phyloP scores from a whole-genome alignment of 257 asterid species.

The Petunia secreta region DNA sequence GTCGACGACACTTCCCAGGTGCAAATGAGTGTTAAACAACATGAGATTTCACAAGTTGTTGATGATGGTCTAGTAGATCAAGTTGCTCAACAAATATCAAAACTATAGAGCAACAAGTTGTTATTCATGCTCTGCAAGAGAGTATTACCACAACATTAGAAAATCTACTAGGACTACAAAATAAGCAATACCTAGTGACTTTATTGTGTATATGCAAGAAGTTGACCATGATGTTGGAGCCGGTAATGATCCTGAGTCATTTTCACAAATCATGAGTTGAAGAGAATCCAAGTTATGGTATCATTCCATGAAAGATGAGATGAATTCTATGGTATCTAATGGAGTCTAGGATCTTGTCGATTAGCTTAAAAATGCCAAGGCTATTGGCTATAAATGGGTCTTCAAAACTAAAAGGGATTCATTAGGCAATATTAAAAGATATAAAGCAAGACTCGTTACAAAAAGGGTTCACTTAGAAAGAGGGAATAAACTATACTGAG shows the following conservation, averaged over 20 bases:
- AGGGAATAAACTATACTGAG: background rate
- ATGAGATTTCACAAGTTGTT: too few species aligned
- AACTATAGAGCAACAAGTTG: too few species aligned
- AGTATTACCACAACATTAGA: background rate
- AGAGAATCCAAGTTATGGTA: background rate
- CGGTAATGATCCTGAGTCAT: background rate
- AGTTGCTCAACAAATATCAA: too few species aligned
- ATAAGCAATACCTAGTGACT: too few species aligned
- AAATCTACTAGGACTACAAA: background rate
- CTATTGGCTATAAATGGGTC: slow-evolving; percentile 21
- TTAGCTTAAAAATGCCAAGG: background rate
- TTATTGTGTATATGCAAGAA: background rate
- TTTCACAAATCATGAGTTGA: too few species aligned
- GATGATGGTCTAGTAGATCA: too few species aligned
- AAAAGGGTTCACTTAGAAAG: background rate
- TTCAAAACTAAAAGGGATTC: slow-evolving; percentile 16
- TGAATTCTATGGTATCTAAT: background rate
- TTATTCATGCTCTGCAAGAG: too few species aligned
- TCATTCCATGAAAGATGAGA: background rate
- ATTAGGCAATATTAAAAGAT: background rate
- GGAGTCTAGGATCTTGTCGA: slow-evolving; percentile 7
- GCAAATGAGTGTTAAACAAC: too few species aligned
- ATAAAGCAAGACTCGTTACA: background rate
- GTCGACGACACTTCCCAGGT: too few species aligned
- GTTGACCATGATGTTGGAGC: background rate